A percentile compares a stretch with the other conserved stretches of the same genome.
Evolutionary conservation across 106 monocot genomes (phyloP).

Genomic region (Acanthochlamys bracteata): DNA sequence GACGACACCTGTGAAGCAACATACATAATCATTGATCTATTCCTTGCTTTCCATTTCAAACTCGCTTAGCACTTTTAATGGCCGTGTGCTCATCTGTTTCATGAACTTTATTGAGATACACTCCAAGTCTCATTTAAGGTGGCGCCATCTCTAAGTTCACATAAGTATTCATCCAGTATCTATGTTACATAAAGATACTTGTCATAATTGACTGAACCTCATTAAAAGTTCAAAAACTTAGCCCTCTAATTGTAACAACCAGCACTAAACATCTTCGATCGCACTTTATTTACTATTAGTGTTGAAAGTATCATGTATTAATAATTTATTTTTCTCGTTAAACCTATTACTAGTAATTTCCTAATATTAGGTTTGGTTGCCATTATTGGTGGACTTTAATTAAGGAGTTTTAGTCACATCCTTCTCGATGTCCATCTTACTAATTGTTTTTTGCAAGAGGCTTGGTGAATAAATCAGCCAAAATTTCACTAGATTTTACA

Average conservation of each 20-base stretch:
- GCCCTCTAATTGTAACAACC: background rate
- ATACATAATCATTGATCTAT: background rate
- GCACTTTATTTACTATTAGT: too few relatives aligned
- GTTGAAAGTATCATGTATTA: too few relatives aligned
- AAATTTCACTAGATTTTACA: background rate
- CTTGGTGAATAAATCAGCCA: slow-evolving; percentile 2
- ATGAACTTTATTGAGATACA: background rate
- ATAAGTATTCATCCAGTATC: background rate
- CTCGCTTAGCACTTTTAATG: background rate
- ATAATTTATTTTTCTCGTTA: too few relatives aligned
- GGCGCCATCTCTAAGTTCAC: background rate
- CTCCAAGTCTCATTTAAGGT: background rate
- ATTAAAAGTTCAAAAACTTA: background rate
- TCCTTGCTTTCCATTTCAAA: background rate
- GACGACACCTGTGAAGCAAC: background rate
- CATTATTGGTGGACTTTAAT: background rate
- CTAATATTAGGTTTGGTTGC: background rate
- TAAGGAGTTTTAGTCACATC: slow-evolving; percentile 3
- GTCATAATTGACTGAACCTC: background rate
- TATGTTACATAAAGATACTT: too few relatives aligned
- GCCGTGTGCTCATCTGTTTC: background rate
- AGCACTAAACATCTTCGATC: background rate
- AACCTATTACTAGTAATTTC: too few relatives aligned
- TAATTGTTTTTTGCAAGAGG: background rate
- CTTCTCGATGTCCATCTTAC: background rate